Evolutionary conservation across 495 filamentous ascomycete genomes (phyloP), one percentile per base, ranked within the genome.

Genomic region (Aspergillus funiculosus): DNA sequence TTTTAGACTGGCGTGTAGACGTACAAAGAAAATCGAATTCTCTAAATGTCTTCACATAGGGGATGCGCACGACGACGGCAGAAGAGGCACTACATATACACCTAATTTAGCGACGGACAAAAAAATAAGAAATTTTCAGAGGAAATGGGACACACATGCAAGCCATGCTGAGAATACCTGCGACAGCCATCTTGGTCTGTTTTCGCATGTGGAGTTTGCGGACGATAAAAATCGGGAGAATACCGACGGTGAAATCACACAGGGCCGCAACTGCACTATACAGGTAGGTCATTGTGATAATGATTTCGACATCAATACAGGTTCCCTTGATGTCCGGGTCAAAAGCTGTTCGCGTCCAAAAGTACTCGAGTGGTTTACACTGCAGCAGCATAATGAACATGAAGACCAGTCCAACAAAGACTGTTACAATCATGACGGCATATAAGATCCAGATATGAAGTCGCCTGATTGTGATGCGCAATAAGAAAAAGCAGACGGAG

Each of bases 401-500:
- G 44, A 66, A 67, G 10, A 72, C 50, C 5, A 73, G 30, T 2
- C 63, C 65, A 7, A 56, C 57, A 10, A 63, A 15, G 4, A 60
- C 56, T 5, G 68, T 64, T 10, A 74, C 46, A 8, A 40, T 22
- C 60, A 69, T 68, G 28, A 73, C 65, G 18, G 31, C 50, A 24
- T 66, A 68, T 0, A 74, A 59, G 10, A 53, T 53, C 57, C 60
- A 68, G 22, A 60, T 65, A 32, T 72, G 69, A 24, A 51, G 5
- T 2, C 45, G 44, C 13, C 45, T 51, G 30, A 69, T 56, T 4
- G 69, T 71, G 46, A 75, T 71, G 36, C 72, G 66, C 59, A 75
- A 46, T 2, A 74, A 46, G 62, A 74, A 73, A 32, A 72, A 59
- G 50, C 66, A 67, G 28, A 73, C 53, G 27, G 71, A 73, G 24